These are phyloP conservation scores for Penicillium brasilianum DNA, from an alignment of 2,329 filamentous ascomycete species.

Conservation along the genomic window DNA sequence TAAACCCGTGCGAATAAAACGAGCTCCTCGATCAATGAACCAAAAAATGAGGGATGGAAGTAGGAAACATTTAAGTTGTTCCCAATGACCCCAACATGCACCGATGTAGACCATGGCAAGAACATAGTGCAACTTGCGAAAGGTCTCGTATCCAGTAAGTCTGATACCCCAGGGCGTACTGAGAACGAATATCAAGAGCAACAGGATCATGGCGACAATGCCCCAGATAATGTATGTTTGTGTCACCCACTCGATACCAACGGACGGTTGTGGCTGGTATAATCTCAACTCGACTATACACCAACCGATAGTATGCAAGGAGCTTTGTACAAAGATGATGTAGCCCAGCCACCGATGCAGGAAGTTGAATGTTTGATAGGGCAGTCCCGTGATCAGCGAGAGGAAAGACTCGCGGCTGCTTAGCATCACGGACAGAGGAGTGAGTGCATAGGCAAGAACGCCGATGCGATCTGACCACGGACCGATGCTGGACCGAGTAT, in stretches of 20 bases:
- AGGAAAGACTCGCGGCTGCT: constrained; percentile 72
- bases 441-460: constrained; percentile 73
- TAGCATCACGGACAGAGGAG: constrained; percentile 70
- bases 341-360: constrained; percentile 77
- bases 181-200: constrained; percentile 65
- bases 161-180: constrained; percentile 65
- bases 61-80: constrained; percentile 69
- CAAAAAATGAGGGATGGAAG: constrained; percentile 69
- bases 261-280: constrained; percentile 72
- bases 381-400: constrained; percentile 71
- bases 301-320: constrained; percentile 74
- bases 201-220: constrained; percentile 68
- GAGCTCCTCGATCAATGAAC: constrained; percentile 65
- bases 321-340: constrained; percentile 70
- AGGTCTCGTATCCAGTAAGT: constrained; percentile 75
- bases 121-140: constrained; percentile 75
- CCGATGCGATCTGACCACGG: constrained; percentile 73
- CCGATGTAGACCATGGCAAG: constrained; percentile 76
- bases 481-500: constrained; percentile 69
- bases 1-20: constrained; percentile 62
- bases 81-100: constrained; percentile 77
- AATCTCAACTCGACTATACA: constrained; percentile 67
- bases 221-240: constrained; percentile 77
- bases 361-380: constrained; percentile 79
- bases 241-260: constrained; percentile 61